phyloP scores from a whole-genome alignment of 1,139 yeast species.

The Magnusiomyces magnusii region DNA sequence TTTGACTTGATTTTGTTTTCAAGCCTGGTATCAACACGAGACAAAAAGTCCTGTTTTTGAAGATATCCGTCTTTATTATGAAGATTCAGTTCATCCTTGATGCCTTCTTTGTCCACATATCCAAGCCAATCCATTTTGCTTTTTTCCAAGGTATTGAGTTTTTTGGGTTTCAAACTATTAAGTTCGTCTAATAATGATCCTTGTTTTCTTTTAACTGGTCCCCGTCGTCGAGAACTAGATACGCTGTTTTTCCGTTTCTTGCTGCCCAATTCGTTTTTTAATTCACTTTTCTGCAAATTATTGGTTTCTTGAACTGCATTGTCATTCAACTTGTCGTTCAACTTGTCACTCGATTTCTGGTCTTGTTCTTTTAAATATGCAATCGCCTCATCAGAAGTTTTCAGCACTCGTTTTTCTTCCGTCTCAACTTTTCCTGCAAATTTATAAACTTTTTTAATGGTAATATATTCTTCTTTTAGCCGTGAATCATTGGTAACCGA shows the following conservation, averaged over 20 bases:
- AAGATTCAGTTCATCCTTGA: slow-evolving; percentile 69
- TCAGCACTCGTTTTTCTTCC: slow-evolving; percentile 70
- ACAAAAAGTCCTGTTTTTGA: slow-evolving; percentile 84
- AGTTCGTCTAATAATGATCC: slow-evolving; percentile 71
- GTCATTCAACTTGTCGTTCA: too few relatives aligned
- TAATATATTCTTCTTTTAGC: slow-evolving; percentile 42
- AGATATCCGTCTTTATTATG: slow-evolving; percentile 78
- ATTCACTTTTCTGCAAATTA: background rate
- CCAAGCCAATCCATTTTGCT: slow-evolving; percentile 94
- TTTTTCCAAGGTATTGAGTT: slow-evolving; percentile 85
- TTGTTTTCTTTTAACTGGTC: slow-evolving; percentile 46
- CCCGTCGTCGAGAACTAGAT: background rate
- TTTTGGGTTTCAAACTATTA: slow-evolving; percentile 49
- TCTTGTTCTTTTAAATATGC: slow-evolving; percentile 48
- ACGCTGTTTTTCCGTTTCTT: slow-evolving; percentile 26
- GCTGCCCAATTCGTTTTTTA: slow-evolving; percentile 30
- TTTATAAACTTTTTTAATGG: slow-evolving; percentile 69
- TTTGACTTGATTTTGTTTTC: slow-evolving; percentile 32
- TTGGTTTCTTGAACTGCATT: slow-evolving; percentile 11
- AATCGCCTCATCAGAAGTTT: slow-evolving; percentile 76
- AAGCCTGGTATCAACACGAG: slow-evolving; percentile 60
- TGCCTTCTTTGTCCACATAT: slow-evolving; percentile 80
- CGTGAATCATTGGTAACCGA: background rate
- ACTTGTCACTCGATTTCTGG: background rate
- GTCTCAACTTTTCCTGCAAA: slow-evolving; percentile 83